These are phyloP conservation scores for Linnemannia elongata DNA, from an alignment of 192 early-diverging fungal genomes.

Conservation along the genomic window DNA sequence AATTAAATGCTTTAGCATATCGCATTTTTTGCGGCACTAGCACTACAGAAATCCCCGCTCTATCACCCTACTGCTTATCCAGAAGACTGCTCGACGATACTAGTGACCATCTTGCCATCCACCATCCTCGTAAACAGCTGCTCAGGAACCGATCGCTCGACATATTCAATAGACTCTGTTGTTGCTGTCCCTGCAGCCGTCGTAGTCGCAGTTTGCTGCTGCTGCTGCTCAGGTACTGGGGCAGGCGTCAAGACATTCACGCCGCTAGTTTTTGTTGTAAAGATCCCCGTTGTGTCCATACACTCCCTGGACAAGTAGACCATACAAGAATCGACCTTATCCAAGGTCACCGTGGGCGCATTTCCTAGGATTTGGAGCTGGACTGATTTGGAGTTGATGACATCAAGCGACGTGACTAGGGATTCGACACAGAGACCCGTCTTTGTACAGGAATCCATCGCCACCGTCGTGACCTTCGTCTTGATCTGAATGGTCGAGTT, in stretches of 20 bases:
- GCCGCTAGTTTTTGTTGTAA: conserved; percentile 92
- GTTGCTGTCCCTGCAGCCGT: conserved; percentile 51
- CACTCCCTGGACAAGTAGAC: conserved; percentile 88
- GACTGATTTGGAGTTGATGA: conserved; percentile 91
- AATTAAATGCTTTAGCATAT: no score
- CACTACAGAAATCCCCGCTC: neutral
- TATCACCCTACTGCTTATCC: neutral
- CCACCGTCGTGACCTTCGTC: conserved; percentile 94
- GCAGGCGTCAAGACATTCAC: conserved; percentile 86
- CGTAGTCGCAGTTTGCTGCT: neutral
- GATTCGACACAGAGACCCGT: conserved; percentile 86
- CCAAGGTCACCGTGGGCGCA: conserved; percentile 88
- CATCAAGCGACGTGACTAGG: conserved; percentile 86
- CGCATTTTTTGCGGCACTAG: neutral
- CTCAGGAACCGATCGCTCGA: conserved; percentile 91
- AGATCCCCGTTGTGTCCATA: conserved; percentile 79
- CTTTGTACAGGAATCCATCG: conserved; percentile 90
- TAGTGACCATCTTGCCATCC: conserved; percentile 84
- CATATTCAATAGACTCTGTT: conserved; percentile 77
- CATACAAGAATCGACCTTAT: conserved; percentile 94
- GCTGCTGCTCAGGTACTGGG: neutral
- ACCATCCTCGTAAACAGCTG: conserved; percentile 91
- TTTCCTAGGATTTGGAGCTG: conserved; percentile 88
- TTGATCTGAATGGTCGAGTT: conserved; percentile 92
- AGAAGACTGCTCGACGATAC: conserved; percentile 81